Percentiles rank a stretch among this genome's conserved stretches.
phyloP scores from a whole-genome alignment of 495 filamentous ascomycete species.

The Ramalina intermedia region DNA sequence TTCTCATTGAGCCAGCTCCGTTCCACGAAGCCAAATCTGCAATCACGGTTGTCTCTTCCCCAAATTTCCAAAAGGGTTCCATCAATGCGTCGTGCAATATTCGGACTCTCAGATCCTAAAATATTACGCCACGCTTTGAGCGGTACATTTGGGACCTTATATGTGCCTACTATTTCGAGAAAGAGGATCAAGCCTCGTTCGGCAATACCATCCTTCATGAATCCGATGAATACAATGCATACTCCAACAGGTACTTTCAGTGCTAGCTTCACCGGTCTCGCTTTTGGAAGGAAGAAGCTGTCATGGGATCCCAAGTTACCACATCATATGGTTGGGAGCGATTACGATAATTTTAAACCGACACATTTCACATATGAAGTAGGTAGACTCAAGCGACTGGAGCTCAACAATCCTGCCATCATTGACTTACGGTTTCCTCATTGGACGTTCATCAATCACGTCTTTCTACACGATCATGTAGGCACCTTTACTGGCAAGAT shows the following conservation, averaged over 20 bases:
- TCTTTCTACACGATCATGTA: constrained; percentile 10
- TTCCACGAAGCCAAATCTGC: too few species aligned
- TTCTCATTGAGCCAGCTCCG: too few species aligned
- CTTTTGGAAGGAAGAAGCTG: not conserved
- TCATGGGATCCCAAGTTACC: not conserved
- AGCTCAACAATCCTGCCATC: constrained; percentile 4
- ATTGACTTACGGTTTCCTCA: not conserved
- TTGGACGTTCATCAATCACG: constrained; percentile 12
- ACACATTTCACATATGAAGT: constrained; percentile 6
- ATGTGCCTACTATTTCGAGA: too few species aligned
- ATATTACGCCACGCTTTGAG: not conserved
- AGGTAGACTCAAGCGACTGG: constrained; percentile 1
- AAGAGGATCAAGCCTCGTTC: too few species aligned
- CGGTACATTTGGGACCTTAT: not conserved
- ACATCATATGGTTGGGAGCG: too few species aligned
- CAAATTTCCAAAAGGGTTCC: too few species aligned
- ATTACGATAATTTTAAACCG: too few species aligned
- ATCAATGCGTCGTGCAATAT: too few species aligned
- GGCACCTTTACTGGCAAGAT: not conserved
- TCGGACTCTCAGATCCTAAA: too few species aligned
- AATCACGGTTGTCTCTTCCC: too few species aligned
- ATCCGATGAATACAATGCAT: constrained; percentile 30
- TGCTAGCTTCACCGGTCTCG: not conserved
- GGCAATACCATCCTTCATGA: constrained; percentile 21
- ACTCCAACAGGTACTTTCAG: constrained; percentile 30